Conservation (phyloP, 495 filamentous ascomycete genomes). For the Penicillium mononematosum region DNA sequence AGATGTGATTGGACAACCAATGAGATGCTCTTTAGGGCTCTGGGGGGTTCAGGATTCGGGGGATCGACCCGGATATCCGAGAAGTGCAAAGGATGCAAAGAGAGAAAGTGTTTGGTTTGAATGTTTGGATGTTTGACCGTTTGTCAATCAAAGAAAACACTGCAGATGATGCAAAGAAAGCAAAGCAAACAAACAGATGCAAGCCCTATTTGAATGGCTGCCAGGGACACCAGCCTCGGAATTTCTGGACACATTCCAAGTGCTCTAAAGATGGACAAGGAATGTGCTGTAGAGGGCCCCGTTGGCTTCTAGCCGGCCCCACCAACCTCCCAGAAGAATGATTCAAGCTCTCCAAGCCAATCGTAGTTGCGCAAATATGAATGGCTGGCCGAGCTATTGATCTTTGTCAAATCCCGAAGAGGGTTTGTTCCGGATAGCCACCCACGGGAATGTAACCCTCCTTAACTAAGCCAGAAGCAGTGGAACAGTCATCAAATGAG, state of each 20-base stretch:
- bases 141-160: slow-evolving; percentile 49
- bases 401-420: slow-evolving; percentile 21
- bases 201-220: slow-evolving; percentile 46
- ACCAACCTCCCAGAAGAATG: slow-evolving; percentile 28
- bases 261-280: slow-evolving; percentile 38
- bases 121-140: slow-evolving; percentile 33
- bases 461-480: slow-evolving; percentile 39
- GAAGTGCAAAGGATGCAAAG: slow-evolving; percentile 18
- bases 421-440: slow-evolving; percentile 33
- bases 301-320: slow-evolving; percentile 28
- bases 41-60: slow-evolving; percentile 8
- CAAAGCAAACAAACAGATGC: slow-evolving; percentile 52
- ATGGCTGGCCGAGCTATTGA: slow-evolving; percentile 28
- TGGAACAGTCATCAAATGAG: slow-evolving; percentile 25
- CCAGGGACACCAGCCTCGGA: slow-evolving; percentile 39
- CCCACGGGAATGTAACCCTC: slow-evolving; percentile 41
- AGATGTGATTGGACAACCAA: slow-evolving; percentile 35
- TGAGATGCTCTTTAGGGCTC: slow-evolving; percentile 8
- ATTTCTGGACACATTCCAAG: slow-evolving; percentile 44
- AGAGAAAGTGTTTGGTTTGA: slow-evolving; percentile 11
- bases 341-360: slow-evolving; percentile 31
- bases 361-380: slow-evolving; percentile 18
- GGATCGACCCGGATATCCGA: slow-evolving; percentile 18
- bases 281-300: slow-evolving; percentile 35
- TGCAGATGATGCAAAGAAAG: slow-evolving; percentile 50